Percentiles rank a stretch among this genome's conserved stretches.
Conservation (phyloP, 345 rosid species). For the Bruguiera parviflora region DNA sequence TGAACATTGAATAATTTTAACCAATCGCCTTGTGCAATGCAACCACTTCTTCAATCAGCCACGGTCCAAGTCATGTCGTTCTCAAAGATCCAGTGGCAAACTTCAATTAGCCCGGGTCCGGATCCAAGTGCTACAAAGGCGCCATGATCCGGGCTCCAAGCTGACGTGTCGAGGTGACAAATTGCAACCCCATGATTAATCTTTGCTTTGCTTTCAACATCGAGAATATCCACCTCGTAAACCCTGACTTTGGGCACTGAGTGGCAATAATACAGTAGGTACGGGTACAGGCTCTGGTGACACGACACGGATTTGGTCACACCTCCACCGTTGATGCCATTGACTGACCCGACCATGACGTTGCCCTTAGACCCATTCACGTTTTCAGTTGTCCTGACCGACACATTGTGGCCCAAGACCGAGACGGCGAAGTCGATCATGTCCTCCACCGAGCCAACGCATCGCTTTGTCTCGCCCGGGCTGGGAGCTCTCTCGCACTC, state of each 20-base stretch:
- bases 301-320: slow-evolving; percentile 32
- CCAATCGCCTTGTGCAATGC: not conserved
- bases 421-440: slow-evolving; percentile 26
- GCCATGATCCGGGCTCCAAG: slow-evolving; percentile 27
- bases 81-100: slow-evolving; percentile 38
- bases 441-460: slow-evolving; percentile 27
- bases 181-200: slow-evolving; percentile 28
- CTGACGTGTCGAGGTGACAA: slow-evolving; percentile 33
- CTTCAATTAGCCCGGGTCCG: slow-evolving; percentile 28
- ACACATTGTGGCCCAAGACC: slow-evolving; percentile 20
- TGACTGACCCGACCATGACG: slow-evolving; percentile 20
- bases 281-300: slow-evolving; percentile 34
- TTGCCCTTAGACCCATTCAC: slow-evolving; percentile 20
- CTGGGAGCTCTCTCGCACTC: slow-evolving; percentile 31
- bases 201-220: slow-evolving; percentile 10
- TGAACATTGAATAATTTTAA: not conserved
- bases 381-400: slow-evolving; percentile 23
- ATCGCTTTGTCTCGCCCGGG: slow-evolving; percentile 28
- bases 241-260: slow-evolving; percentile 32
- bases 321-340: slow-evolving; percentile 25
- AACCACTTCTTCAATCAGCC: slow-evolving; percentile 10
- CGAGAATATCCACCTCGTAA: slow-evolving; percentile 25
- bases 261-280: slow-evolving; percentile 30
- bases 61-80: slow-evolving; percentile 31
- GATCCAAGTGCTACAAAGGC: slow-evolving; percentile 28